Percentiles rank a stretch among this genome's conserved stretches.
phyloP scores from a whole-genome alignment of 2,329 filamentous ascomycete species.

The Phoma sp. region DNA sequence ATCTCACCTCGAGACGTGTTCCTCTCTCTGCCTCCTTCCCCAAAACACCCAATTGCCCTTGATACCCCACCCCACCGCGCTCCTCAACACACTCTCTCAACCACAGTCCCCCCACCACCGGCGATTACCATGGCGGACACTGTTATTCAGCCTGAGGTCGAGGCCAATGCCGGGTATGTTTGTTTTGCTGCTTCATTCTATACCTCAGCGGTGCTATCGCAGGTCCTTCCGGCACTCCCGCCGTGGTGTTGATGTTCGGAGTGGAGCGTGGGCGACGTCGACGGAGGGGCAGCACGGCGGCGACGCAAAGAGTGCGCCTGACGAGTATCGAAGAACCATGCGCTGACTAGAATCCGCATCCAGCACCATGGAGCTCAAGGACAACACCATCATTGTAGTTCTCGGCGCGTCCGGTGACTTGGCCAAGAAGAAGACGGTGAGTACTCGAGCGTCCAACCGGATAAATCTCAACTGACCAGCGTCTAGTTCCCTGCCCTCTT shows the following conservation, averaged over 20 bases:
- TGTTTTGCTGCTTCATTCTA: neutral
- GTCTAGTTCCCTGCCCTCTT: constrained; percentile 92
- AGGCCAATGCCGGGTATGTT: constrained; percentile 57
- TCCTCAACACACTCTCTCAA: constrained; percentile 23
- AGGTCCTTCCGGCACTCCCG: neutral
- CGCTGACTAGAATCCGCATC: constrained; percentile 39
- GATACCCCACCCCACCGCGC: constrained; percentile 26
- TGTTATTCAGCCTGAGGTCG: constrained; percentile 54
- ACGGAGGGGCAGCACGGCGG: constrained; percentile 22
- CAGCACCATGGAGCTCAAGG: constrained; percentile 93
- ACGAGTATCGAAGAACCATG: constrained; percentile 1
- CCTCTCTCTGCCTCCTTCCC: constrained; percentile 8
- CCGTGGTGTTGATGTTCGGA: constrained; percentile 4
- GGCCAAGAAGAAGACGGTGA: constrained; percentile 99
- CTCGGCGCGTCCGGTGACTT: constrained; percentile 96
- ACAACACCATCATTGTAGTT: constrained; percentile 96
- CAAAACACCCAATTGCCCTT: constrained; percentile 30
- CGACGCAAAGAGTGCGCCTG: constrained; percentile 16
- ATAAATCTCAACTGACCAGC: constrained; percentile 27
- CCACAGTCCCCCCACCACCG: constrained; percentile 24
- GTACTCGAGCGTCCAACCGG: constrained; percentile 39
- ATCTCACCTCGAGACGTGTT: constrained; percentile 19
- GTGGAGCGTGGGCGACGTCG: neutral
- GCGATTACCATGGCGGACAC: constrained; percentile 54
- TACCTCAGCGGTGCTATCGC: neutral